These are phyloP conservation scores for Babesia microti DNA, from an alignment of 169 alveolate species.

Conservation along the genomic window DNA sequence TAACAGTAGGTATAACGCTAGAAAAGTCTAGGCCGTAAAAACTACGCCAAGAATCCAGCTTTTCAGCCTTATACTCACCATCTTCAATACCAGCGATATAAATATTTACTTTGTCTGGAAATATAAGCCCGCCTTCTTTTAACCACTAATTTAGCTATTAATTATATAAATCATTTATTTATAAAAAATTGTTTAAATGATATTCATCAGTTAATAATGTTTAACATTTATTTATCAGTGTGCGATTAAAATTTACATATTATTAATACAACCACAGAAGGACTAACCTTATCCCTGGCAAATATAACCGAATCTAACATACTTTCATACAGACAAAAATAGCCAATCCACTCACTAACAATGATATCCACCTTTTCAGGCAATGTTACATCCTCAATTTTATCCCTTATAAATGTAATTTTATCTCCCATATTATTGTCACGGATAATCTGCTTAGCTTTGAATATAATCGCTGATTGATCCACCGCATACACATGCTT, in stretches of 20 bases:
- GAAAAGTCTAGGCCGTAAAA: conserved; percentile 91
- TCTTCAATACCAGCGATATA: conserved; percentile 94
- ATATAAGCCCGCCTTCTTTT: conserved; percentile 82
- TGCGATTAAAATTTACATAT: background rate
- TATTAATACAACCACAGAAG: background rate
- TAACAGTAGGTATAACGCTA: conserved; percentile 68
- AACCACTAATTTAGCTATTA: too few species aligned
- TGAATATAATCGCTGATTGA: conserved; percentile 85
- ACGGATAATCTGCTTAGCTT: conserved; percentile 79
- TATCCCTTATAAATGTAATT: conserved; percentile 85
- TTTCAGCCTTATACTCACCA: conserved; percentile 84
- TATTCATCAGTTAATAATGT: conserved; percentile 1
- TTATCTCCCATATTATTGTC: conserved; percentile 77
- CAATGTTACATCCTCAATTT: conserved; percentile 87
- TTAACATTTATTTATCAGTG: conserved; percentile 1
- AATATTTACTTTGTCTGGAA: conserved; percentile 90
- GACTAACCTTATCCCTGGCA: conserved; percentile 85
- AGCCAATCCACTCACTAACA: conserved; percentile 98
- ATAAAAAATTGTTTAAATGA: background rate
- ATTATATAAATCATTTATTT: too few species aligned
- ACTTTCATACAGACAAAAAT: conserved; percentile 90
- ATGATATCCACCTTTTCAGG: conserved; percentile 95
- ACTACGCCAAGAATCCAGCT: conserved; percentile 88
- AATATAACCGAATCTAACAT: conserved; percentile 91
- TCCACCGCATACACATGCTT: conserved; percentile 96